phyloP scores from a whole-genome alignment of 495 filamentous ascomycete species.

The Pyrenula massariospora region DNA sequence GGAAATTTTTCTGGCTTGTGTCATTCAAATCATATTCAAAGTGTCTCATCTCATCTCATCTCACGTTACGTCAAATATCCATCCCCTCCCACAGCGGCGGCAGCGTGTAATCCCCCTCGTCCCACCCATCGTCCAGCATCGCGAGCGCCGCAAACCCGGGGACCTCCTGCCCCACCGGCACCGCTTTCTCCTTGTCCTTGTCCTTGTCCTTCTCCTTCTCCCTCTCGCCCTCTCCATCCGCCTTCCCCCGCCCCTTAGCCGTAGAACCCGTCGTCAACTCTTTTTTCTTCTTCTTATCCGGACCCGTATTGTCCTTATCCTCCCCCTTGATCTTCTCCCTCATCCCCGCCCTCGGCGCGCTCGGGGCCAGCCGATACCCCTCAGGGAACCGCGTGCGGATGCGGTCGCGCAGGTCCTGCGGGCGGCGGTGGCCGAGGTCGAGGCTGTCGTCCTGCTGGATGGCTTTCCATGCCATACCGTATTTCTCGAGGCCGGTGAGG shows the following conservation, averaged over 20 bases:
- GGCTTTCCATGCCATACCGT: constrained; percentile 71
- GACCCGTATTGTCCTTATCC: background rate
- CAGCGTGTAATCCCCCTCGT: background rate
- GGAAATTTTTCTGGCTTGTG: too few species aligned
- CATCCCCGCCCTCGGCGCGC: background rate
- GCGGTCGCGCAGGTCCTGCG: constrained; percentile 73
- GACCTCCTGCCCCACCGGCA: background rate
- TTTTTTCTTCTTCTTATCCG: background rate
- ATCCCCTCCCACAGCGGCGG: background rate
- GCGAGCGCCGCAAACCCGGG: background rate
- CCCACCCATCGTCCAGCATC: background rate
- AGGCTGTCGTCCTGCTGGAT: constrained; percentile 64
- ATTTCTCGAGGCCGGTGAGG: constrained; percentile 57
- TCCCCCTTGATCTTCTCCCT: background rate
- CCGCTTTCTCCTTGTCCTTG: background rate
- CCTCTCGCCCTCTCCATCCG: background rate
- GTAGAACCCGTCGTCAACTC: background rate
- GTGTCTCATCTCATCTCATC: too few species aligned
- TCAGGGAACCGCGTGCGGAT: constrained; percentile 72
- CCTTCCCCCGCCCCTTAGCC: background rate
- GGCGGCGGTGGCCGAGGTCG: constrained; percentile 51
- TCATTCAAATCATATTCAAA: too few species aligned
- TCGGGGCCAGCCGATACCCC: constrained; percentile 37
- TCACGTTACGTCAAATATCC: background rate
- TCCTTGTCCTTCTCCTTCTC: background rate